These are phyloP conservation scores for Dactylis glomerata DNA, from an alignment of 176 grass and related monocot genomes.

Conservation along the genomic window DNA sequence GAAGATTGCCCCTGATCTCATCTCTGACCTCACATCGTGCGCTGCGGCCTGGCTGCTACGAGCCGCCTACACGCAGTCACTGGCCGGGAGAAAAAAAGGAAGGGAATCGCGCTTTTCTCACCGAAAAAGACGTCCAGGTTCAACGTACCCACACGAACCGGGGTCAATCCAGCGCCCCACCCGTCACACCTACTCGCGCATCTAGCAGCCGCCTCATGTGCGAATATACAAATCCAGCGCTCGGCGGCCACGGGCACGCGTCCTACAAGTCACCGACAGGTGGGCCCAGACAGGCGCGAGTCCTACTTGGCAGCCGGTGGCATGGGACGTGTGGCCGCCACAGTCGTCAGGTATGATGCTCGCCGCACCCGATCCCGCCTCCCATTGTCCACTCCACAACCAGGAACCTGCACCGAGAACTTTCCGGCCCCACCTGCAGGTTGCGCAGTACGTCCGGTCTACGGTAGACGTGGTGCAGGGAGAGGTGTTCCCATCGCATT, in stretches of 20 bases:
- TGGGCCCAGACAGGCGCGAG: accelerated
- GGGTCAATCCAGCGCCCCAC: neutral
- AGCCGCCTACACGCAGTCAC: neutral
- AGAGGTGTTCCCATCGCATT: accelerated
- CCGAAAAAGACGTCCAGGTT: conserved; percentile 54
- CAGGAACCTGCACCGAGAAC: neutral
- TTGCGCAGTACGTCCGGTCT: accelerated
- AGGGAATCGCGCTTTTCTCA: conserved; percentile 4
- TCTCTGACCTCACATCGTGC: conserved; percentile 34
- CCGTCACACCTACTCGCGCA: neutral
- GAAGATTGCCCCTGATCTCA: conserved; percentile 22
- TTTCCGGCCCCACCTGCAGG: accelerated
- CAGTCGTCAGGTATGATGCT: conserved; percentile 20
- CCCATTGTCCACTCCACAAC: neutral
- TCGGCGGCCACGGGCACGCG: neutral
- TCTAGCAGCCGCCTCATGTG: conserved; percentile 21
- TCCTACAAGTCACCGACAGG: accelerated
- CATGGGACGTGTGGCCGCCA: neutral
- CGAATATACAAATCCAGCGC: neutral
- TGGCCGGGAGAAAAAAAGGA: neutral
- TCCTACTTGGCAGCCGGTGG: neutral
- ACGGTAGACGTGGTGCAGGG: neutral
- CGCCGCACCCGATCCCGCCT: neutral
- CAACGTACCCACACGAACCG: conserved; percentile 30
- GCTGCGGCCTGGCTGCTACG: neutral